Evolutionary conservation across 108 stramenopile species (phyloP).

Genomic region (Cyclostephanos tholiformis): DNA sequence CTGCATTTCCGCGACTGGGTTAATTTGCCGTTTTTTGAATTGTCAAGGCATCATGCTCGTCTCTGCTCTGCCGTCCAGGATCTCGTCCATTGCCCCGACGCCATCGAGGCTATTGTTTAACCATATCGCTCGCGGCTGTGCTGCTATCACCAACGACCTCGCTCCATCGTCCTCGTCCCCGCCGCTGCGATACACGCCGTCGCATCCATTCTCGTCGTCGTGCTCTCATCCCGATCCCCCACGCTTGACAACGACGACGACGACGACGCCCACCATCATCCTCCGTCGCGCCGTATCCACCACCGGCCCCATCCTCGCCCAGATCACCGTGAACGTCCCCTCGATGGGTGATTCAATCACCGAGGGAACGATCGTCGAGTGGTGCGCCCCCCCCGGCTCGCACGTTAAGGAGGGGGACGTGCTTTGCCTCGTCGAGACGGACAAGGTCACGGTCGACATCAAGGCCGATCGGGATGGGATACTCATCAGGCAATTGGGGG

Average conservation of each 20-base stretch:
- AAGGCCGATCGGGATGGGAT: constrained; percentile 84
- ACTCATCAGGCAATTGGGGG: constrained; percentile 71
- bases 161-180: not conserved
- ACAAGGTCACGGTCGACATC: constrained; percentile 94
- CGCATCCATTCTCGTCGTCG: not conserved
- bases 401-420: constrained; percentile 82
- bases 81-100: not conserved
- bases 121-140: not conserved
- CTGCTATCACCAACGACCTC: not conserved
- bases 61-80: not conserved
- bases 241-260: not conserved
- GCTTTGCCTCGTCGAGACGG: constrained; percentile 88
- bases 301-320: constrained; percentile 47
- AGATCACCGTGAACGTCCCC: constrained; percentile 74
- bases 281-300: constrained; percentile 37
- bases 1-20: too few species aligned
- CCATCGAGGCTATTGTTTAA: not conserved
- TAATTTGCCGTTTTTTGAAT: not conserved
- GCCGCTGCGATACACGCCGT: not conserved
- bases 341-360: constrained; percentile 76
- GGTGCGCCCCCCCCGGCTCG: constrained; percentile 76
- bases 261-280: not conserved
- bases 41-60: not conserved
- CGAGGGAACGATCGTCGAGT: constrained; percentile 90
- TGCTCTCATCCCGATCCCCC: not conserved